Percentiles rank a stretch among this genome's conserved stretches.
phyloP scores from a whole-genome alignment of 495 filamentous ascomycete species.

The Aspergillus bertholletiae region DNA sequence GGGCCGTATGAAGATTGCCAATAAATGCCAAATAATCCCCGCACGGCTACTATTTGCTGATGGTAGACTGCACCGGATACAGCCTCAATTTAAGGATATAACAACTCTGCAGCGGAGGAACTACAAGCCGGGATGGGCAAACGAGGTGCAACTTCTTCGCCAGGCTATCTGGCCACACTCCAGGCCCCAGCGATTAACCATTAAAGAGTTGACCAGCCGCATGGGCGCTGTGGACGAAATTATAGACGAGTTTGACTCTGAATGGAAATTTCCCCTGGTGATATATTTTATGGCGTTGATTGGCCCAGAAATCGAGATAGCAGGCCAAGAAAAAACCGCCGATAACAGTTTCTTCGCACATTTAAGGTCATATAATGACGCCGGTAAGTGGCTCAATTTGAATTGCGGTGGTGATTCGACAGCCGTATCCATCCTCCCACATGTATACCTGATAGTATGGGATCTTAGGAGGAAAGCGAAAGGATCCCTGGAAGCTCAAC shows the following conservation, averaged over 20 bases:
- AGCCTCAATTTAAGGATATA: not conserved
- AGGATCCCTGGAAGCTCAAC: not conserved
- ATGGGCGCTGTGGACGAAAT: not conserved
- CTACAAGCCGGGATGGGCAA: not conserved
- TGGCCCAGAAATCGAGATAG: not conserved
- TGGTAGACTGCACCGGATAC: not conserved
- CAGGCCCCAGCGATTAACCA: not conserved
- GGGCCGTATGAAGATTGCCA: conserved; percentile 24
- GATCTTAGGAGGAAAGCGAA: too few relatives aligned
- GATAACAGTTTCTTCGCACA: not conserved
- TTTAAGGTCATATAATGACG: too few relatives aligned
- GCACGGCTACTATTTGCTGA: not conserved
- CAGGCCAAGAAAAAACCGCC: not conserved
- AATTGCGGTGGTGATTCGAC: too few relatives aligned
- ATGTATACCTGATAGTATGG: too few relatives aligned
- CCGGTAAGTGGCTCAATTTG: too few relatives aligned
- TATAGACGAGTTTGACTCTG: not conserved
- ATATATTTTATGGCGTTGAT: not conserved
- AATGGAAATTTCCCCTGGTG: not conserved
- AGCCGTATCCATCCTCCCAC: too few relatives aligned
- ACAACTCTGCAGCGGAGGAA: not conserved
- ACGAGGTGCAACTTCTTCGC: not conserved
- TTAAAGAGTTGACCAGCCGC: not conserved
- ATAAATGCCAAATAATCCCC: conserved; percentile 9
- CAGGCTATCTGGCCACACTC: not conserved